A percentile compares a stretch with the other conserved stretches of the same genome.
Conservation (phyloP, 2,329 filamentous ascomycete species). For the Ophiosphaerella narmari region DNA sequence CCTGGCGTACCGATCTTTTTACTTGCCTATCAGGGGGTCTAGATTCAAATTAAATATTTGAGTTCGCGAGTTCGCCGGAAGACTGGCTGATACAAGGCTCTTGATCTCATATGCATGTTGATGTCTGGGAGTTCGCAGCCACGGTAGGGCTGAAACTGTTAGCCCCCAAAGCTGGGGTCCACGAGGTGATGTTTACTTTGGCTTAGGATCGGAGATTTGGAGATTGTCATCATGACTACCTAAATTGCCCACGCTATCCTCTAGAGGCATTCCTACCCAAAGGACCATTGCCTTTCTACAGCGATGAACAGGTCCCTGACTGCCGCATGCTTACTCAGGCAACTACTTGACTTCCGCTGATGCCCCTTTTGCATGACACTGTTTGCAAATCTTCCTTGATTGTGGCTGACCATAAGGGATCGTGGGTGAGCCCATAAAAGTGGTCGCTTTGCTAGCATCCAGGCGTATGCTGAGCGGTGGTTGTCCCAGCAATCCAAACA, state of each 20-base stretch:
- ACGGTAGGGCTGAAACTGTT: neutral
- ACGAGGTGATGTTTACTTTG: neutral
- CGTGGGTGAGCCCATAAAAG: constrained; percentile 47
- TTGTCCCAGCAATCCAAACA: constrained; percentile 53
- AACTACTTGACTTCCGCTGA: constrained; percentile 30
- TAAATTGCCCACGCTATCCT: neutral
- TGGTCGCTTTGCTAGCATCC: constrained; percentile 52
- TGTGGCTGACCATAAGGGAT: constrained; percentile 19
- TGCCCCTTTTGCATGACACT: constrained; percentile 22
- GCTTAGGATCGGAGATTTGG: neutral
- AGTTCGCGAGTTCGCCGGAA: no score
- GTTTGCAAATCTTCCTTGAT: constrained; percentile 14
- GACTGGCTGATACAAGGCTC: no score
- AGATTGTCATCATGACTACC: constrained; percentile 1
- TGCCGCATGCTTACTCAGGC: constrained; percentile 36
- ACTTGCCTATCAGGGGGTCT: no score
- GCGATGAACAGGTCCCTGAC: constrained; percentile 49
- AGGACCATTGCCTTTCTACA: constrained; percentile 44
- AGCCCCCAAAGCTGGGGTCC: neutral
- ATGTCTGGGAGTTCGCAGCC: neutral
- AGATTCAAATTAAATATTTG: no score
- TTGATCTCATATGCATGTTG: neutral
- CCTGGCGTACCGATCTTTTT: no score
- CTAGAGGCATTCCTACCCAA: constrained; percentile 18
- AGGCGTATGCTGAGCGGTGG: constrained; percentile 48